Evolutionary conservation across 352 stramenopile genomes (phyloP), one percentile per base, ranked within the genome.

Genomic region (Globisporangium yorkense): DNA sequence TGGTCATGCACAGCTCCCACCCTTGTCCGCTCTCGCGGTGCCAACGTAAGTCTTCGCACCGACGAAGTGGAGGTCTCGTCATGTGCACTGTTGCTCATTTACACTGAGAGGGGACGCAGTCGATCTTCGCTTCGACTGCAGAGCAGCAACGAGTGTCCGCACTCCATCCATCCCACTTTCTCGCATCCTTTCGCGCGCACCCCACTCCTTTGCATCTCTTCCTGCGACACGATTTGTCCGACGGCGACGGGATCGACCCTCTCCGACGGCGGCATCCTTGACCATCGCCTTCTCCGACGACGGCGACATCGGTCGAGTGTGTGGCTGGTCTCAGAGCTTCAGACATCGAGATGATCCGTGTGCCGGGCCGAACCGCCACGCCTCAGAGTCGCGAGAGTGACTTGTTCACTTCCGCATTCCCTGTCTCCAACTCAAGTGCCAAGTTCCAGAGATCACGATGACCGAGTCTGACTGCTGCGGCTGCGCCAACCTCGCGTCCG

Each of bases 401-500:
- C 10, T 44, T 48, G 43, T 9, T 12, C 43, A 48, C n/a, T 48
- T 48, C 12, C 7, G 0, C 2, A 29, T 48, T 48, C 43, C 16
- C 43, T 12, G 8, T 8, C 20, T 27, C 16, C 43, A 27, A 15
- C 13, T 6, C 40, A 48, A 21, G 20, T 15, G 2, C 27, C 18
- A 43, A 43, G 24, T n/a, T 29, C 37, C 37, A 21, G 1, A 56
- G 37, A 5, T 20, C 43, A 65, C 24, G 12, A 82, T 77, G 63
- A 57, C 69, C 5, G 62, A 44, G 63, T 63, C 69, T 4, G 62
- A 44, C 2, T 79, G 71, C 44, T 85, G 75, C 58, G 72, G 75
- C 9, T 85, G 71, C 58, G 59, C 63, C 27, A 55, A 65, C 20
- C 57, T 75, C 20, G 53, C 66, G 31, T 62, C 31, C 13, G 59